Percentiles rank a stretch among this genome's conserved stretches.
Evolutionary conservation across 306 rosid genomes (phyloP).

Genomic region (Dryas drummondii): DNA sequence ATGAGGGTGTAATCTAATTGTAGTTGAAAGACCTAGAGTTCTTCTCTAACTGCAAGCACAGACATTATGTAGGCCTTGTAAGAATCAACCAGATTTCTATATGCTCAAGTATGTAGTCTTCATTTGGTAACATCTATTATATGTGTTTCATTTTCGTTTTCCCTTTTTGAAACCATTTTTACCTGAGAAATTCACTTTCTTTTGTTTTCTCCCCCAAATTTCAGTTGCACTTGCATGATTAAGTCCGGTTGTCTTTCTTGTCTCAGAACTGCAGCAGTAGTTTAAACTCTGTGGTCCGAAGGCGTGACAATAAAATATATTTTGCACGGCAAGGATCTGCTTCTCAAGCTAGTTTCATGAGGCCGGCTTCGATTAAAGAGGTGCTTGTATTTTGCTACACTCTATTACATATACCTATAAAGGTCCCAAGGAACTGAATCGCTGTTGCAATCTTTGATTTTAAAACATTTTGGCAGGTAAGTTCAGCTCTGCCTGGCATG

Average conservation of each 20-base stretch:
- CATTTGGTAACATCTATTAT: no score
- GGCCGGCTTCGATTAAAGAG: constrained; percentile 51
- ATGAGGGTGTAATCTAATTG: not conserved
- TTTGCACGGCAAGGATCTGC: constrained; percentile 70
- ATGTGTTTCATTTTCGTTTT: not conserved
- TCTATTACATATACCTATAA: constrained; percentile 11
- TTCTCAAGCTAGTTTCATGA: constrained; percentile 61
- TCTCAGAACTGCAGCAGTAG: constrained; percentile 57
- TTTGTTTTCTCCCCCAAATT: not conserved
- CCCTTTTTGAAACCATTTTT: not conserved
- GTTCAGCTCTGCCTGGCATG: no score
- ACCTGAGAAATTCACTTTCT: not conserved
- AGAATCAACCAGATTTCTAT: not conserved
- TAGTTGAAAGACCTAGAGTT: not conserved
- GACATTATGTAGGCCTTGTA: not conserved
- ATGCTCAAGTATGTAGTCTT: not conserved
- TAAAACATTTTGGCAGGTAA: constrained; percentile 35
- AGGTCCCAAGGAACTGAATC: not conserved
- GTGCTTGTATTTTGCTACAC: constrained; percentile 30
- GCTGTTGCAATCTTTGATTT: not conserved
- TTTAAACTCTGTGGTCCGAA: constrained; percentile 47
- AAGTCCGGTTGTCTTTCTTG: constrained; percentile 15
- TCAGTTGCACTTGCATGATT: constrained; percentile 11
- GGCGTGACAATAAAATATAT: constrained; percentile 49
- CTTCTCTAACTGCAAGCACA: not conserved